Percentiles rank a stretch among this genome's conserved stretches.
Evolutionary conservation across 257 asterid species (phyloP).

Genomic region (Primulina huaijiensis): DNA sequence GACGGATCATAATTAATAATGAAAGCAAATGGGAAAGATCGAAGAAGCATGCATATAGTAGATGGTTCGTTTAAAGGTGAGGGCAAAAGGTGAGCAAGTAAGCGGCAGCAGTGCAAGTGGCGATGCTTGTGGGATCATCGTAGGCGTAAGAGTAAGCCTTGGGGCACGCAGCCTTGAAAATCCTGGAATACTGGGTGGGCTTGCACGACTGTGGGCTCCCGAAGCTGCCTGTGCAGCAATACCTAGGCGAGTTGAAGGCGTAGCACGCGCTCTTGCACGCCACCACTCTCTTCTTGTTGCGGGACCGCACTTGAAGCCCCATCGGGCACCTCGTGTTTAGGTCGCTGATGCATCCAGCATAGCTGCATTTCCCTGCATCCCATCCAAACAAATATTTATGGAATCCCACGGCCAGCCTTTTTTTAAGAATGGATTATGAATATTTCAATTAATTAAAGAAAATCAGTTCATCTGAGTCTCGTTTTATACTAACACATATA

Average conservation of each 20-base stretch:
- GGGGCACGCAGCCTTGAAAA: slow-evolving; percentile 89
- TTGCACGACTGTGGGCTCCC: slow-evolving; percentile 85
- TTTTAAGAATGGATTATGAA: too few relatives aligned
- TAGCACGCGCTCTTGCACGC: slow-evolving; percentile 93
- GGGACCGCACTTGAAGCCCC: slow-evolving; percentile 83
- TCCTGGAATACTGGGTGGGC: slow-evolving; percentile 84
- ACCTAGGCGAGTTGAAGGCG: slow-evolving; percentile 82
- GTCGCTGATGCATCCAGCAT: slow-evolving; percentile 87
- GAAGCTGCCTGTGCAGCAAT: slow-evolving; percentile 91
- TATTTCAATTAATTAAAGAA: too few relatives aligned
- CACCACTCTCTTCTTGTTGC: slow-evolving; percentile 66
- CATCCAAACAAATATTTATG: too few relatives aligned
- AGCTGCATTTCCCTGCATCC: slow-evolving; percentile 62
- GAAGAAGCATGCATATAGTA: too few relatives aligned
- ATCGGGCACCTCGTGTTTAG: slow-evolving; percentile 81
- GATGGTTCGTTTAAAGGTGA: slow-evolving; percentile 32
- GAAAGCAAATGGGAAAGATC: too few relatives aligned
- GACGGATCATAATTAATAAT: too few relatives aligned
- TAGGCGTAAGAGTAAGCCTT: slow-evolving; percentile 91
- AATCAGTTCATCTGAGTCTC: too few relatives aligned
- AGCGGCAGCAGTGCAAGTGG: slow-evolving; percentile 81
- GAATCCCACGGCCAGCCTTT: too few relatives aligned
- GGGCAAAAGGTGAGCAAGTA: slow-evolving; percentile 90
- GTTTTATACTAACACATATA: too few relatives aligned
- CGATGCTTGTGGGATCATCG: slow-evolving; percentile 91